phyloP scores from a whole-genome alignment of 148 eudicot species.

The Rhododendron ferrugineum region DNA sequence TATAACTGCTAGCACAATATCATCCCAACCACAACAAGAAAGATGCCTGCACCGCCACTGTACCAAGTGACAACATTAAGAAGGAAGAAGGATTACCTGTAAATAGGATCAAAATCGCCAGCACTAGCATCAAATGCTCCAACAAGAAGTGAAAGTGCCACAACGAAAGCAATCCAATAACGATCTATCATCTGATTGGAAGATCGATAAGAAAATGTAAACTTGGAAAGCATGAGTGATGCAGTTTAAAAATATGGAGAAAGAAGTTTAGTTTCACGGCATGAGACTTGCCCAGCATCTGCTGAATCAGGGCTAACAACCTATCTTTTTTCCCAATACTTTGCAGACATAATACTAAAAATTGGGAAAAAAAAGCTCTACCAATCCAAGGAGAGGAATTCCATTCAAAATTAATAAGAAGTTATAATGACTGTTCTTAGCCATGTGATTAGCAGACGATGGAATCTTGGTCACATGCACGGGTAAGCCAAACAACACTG shows the following conservation, averaged over 20 bases:
- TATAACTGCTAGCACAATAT: neutral
- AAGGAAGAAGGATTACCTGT: constrained; percentile 39
- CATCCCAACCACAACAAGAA: neutral
- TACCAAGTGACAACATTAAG: neutral
- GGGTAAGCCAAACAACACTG: neutral
- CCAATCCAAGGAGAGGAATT: neutral
- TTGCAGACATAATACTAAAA: neutral
- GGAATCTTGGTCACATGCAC: neutral
- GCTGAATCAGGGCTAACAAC: neutral
- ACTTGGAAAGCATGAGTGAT: neutral
- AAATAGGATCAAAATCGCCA: constrained; percentile 76
- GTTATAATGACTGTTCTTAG: neutral
- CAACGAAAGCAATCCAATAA: constrained; percentile 31
- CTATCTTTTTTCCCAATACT: neutral
- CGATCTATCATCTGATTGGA: constrained; percentile 44
- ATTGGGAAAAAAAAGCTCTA: neutral
- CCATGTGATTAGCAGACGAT: neutral
- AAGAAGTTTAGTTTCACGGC: neutral
- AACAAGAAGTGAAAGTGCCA: constrained; percentile 26
- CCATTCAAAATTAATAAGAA: neutral
- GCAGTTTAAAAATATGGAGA: neutral
- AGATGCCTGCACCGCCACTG: neutral
- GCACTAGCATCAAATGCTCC: constrained; percentile 50
- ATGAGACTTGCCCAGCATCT: neutral
- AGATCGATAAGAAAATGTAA: neutral